Evolutionary conservation across 2,329 filamentous ascomycete genomes (phyloP).

Genomic region (Colletotrichum filicis): DNA sequence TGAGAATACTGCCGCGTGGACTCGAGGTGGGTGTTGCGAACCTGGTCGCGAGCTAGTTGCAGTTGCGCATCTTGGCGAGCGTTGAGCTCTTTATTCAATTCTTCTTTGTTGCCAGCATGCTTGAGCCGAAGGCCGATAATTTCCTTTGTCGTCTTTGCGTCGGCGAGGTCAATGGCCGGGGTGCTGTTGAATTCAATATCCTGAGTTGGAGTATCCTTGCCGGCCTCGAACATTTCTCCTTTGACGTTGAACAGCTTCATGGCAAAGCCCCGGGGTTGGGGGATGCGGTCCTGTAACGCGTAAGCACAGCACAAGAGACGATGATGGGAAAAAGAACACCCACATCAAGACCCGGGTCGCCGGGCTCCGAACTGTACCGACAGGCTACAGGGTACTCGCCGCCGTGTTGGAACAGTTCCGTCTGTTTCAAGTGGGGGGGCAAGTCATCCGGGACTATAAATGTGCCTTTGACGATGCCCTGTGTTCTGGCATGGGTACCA

Average conservation of each 20-base stretch:
- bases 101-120: neutral
- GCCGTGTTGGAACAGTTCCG: neutral
- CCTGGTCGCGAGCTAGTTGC: neutral
- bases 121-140: neutral
- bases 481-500: neutral
- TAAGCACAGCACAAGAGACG: neutral
- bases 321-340: neutral
- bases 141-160: neutral
- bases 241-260: conserved; percentile 62
- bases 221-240: conserved; percentile 52
- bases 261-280: conserved; percentile 56
- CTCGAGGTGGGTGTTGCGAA: neutral
- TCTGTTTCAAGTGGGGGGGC: neutral
- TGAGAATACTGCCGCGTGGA: neutral
- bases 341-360: neutral
- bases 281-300: conserved; percentile 41
- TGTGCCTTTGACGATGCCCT: neutral
- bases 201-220: conserved; percentile 44
- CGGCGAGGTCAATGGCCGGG: neutral
- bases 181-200: conserved; percentile 49
- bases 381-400: neutral
- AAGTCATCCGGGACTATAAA: neutral
- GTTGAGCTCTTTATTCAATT: neutral
- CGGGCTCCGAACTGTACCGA: neutral
- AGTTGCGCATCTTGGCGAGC: neutral